Base-by-base conservation (phyloP, 2,329 filamentous ascomycete genomes). In the Neopestalotiopsis sp. region DNA sequence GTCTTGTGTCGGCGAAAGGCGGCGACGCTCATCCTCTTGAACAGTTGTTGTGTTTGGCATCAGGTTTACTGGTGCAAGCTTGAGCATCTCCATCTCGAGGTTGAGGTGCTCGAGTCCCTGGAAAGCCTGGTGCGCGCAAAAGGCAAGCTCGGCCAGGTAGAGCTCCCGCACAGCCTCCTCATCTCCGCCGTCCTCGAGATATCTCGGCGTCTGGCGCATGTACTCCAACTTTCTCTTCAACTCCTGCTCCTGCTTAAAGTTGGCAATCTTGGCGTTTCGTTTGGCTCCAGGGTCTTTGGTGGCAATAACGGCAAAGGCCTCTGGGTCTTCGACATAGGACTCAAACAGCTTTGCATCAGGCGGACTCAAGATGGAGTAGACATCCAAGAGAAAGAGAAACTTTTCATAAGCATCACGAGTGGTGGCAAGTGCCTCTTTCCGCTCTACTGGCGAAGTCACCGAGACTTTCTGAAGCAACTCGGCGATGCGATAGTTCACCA, bases 71-170 rank as follows among this genome's bases (percentile, higher is more conserved):
- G 92, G 93, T 49, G 93, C 93, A 74, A 91, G 87, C 1, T 92
- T 90, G 17, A 99, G 85, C 72, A 99, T 92, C 69, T 95, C 90
- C 68, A 94, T 80, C 81, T 99, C 96, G 74, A 94, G 92, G 56
- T 92, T 93, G 69, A 98, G 86, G 20, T 93, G 89, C 79, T 98
- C 96, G n/a, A 99, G 87, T 0, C 91, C 88, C 77, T 96, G 92
- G 75, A 98, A 97, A 4, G 94, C 86, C 77, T 92, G 89, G 79
- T 98, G 94, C 3, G 91, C 88, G 75, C 88, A 89, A 71, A 94
- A 90, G 20, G 88, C 84, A 58, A 97, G 83, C 73, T 94, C 90
- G 1, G 94, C 90, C 34, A 97, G 84, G 76, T 97, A 90, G 38
- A 97, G 84, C 71, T 93, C 88, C 63, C 96, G 90, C 14, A 94